Evolutionary conservation across 1,139 yeast genomes (phyloP).

Genomic region (Taphrina flavorubra): DNA sequence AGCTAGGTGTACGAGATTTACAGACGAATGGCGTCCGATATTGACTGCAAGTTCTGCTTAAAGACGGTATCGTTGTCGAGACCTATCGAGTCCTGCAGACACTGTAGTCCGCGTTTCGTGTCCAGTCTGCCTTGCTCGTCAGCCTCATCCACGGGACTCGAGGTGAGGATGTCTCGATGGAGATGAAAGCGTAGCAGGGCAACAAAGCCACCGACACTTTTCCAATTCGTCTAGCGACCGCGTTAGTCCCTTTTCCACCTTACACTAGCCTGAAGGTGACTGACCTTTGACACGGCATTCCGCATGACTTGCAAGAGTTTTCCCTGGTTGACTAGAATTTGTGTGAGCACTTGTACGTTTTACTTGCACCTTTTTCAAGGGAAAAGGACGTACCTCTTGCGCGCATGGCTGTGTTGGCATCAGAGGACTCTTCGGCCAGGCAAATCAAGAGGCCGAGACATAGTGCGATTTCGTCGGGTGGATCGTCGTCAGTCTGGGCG

Average conservation of each 20-base stretch:
- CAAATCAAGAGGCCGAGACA: constrained; percentile 32
- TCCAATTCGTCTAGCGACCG: neutral
- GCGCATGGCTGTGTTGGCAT: neutral
- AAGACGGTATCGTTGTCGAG: neutral
- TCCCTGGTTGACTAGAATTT: neutral
- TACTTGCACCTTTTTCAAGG: neutral
- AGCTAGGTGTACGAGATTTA: neutral
- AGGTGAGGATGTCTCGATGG: neutral
- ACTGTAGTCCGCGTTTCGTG: neutral
- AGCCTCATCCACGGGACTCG: neutral
- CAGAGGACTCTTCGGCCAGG: constrained; percentile 14
- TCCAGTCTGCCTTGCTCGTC: neutral
- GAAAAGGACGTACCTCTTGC: constrained; percentile 3
- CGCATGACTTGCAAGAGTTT: neutral
- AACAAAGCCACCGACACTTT: constrained; percentile 12
- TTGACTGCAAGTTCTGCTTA: neutral
- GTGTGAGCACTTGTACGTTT: no score
- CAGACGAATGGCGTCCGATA: neutral
- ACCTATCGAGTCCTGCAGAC: constrained; percentile 6
- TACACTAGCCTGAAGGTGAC: neutral
- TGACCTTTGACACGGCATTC: neutral
- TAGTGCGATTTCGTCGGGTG: constrained; percentile 13
- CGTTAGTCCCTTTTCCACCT: neutral
- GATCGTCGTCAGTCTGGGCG: neutral
- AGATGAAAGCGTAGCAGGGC: constrained; percentile 15